Evolutionary conservation across 2,329 filamentous ascomycete species (phyloP).

Genomic region (Venturia carpophila): DNA sequence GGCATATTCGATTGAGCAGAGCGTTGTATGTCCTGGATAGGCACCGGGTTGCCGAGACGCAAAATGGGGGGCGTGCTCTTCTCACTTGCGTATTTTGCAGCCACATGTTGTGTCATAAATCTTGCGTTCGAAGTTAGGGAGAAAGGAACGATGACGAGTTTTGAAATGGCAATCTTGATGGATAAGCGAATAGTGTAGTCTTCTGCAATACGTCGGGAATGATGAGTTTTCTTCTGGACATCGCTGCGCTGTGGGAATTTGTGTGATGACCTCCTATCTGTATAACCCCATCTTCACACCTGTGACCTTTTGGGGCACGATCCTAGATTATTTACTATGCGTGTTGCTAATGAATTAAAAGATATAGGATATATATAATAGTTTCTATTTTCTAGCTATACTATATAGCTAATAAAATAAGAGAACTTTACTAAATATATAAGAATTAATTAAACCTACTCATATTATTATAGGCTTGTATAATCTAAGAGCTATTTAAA

Average conservation of each 20-base stretch:
- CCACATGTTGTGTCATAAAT: background rate
- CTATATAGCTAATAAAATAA: too few relatives aligned
- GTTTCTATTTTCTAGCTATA: too few relatives aligned
- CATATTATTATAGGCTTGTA: too few relatives aligned
- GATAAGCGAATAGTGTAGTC: background rate
- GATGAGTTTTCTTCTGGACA: background rate
- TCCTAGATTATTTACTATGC: too few relatives aligned
- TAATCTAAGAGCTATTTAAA: too few relatives aligned
- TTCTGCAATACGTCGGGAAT: background rate
- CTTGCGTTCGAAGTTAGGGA: background rate
- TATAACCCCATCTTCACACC: background rate
- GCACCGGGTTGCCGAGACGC: background rate
- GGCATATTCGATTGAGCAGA: conserved; percentile 21
- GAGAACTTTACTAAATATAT: too few relatives aligned
- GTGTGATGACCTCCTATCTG: background rate
- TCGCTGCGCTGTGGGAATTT: background rate
- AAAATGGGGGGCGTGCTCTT: background rate
- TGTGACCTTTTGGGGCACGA: background rate
- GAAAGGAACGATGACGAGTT: background rate
- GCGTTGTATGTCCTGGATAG: background rate
- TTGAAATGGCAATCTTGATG: background rate
- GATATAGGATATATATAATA: too few relatives aligned
- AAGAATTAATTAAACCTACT: too few relatives aligned
- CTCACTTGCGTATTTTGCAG: background rate
- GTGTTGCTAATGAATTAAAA: too few relatives aligned